phyloP scores from a whole-genome alignment of 2,329 filamentous ascomycete genomes.

The Rutstroemia sp. region DNA sequence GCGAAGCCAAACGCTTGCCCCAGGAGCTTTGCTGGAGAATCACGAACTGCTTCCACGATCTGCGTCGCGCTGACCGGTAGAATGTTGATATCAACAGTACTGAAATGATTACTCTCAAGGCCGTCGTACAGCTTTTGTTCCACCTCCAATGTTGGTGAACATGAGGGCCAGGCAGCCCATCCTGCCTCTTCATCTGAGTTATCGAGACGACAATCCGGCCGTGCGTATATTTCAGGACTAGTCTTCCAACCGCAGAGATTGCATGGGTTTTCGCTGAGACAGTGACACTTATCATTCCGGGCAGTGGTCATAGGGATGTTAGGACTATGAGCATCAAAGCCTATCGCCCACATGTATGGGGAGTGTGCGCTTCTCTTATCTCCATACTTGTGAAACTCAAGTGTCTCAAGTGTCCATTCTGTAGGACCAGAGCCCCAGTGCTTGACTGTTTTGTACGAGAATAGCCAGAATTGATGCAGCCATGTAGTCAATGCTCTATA shows the following conservation, averaged over 20 bases:
- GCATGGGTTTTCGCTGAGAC: background rate
- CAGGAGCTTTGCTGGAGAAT: no score
- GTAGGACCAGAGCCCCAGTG: background rate
- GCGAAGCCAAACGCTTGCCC: no score
- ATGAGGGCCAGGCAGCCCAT: background rate
- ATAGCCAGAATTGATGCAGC: background rate
- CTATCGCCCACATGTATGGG: no score
- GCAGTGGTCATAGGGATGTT: no score
- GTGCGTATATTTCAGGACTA: no score
- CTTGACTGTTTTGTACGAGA: background rate
- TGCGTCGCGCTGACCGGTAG: background rate
- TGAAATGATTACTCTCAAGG: background rate
- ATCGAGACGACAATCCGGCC: no score
- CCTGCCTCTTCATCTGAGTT: no score
- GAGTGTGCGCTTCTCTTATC: background rate
- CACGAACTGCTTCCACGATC: background rate
- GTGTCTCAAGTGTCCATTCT: background rate
- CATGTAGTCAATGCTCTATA: background rate
- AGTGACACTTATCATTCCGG: no score
- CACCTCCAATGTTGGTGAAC: background rate
- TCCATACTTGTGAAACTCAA: background rate
- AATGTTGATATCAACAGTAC: background rate
- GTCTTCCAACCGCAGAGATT: no score
- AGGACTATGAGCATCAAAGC: no score
- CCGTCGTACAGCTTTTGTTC: background rate